Conservation (phyloP, 805 yeast genomes). For the Pichia heedii region DNA sequence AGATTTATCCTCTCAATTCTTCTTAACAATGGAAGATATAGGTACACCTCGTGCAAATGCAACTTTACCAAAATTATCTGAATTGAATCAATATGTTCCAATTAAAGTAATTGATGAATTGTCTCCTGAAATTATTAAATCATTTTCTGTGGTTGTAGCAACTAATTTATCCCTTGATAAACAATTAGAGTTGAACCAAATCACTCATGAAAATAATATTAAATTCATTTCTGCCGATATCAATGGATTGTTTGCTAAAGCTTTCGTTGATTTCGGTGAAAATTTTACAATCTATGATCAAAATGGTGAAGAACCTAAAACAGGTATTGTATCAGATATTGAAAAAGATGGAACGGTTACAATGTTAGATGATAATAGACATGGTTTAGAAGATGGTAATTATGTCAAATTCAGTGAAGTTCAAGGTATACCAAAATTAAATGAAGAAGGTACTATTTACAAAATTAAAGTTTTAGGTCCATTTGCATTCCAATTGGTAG, state of each 20-base stretch:
- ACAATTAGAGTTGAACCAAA: slow-evolving; percentile 64
- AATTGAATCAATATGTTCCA: slow-evolving; percentile 87
- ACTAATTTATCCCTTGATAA: slow-evolving; percentile 66
- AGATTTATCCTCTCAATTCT: slow-evolving; percentile 88
- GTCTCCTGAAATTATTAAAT: slow-evolving; percentile 41
- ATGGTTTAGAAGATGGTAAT: slow-evolving; percentile 88
- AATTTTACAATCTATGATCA: slow-evolving; percentile 72
- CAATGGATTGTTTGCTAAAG: slow-evolving; percentile 80
- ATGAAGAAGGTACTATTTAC: slow-evolving; percentile 56
- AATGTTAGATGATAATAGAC: slow-evolving; percentile 84
- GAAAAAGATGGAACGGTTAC: slow-evolving; percentile 88
- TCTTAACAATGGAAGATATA: slow-evolving; percentile 58
- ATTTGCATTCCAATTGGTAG: slow-evolving; percentile 70
- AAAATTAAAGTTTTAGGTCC: slow-evolving; percentile 88
- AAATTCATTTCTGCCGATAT: slow-evolving; percentile 76
- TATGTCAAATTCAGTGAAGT: slow-evolving; percentile 81
- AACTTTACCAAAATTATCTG: slow-evolving; percentile 60
- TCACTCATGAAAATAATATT: slow-evolving; percentile 65
- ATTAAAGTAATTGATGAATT: slow-evolving; percentile 55
- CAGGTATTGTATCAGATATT: slow-evolving; percentile 85
- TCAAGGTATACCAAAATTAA: slow-evolving; percentile 65
- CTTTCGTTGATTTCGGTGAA: slow-evolving; percentile 86
- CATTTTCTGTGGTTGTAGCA: slow-evolving; percentile 77
- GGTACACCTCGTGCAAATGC: slow-evolving; percentile 74
- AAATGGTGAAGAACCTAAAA: slow-evolving; percentile 85